Evolutionary conservation across 352 stramenopile species (phyloP).

Genomic region (Elongisporangium senticosum): DNA sequence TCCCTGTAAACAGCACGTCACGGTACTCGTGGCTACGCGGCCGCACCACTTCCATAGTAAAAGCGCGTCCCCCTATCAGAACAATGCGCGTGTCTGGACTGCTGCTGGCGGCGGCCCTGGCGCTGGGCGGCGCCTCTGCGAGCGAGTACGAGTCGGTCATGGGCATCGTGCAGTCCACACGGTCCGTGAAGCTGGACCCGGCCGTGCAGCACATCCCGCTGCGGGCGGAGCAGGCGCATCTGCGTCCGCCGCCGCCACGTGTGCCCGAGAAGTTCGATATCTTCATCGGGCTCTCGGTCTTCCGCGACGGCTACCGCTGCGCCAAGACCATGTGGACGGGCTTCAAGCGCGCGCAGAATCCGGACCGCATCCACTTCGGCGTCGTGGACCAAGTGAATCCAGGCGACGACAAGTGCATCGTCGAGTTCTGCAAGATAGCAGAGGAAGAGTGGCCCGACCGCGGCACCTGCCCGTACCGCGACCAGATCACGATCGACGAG

Average conservation of each 20-base stretch:
- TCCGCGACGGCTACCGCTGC: conserved; percentile 76
- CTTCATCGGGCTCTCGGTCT: conserved; percentile 77
- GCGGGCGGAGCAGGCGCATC: conserved; percentile 15
- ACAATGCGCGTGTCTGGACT: background rate
- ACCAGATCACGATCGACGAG: conserved; percentile 72
- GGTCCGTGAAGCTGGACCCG: conserved; percentile 53
- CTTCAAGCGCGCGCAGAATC: conserved; percentile 61
- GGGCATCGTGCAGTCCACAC: conserved; percentile 52
- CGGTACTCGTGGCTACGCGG: background rate
- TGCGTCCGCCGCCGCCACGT: conserved; percentile 53
- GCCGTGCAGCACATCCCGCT: conserved; percentile 74
- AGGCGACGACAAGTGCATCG: conserved; percentile 59
- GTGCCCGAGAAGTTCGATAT: conserved; percentile 49
- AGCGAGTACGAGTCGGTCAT: conserved; percentile 31
- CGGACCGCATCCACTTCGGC: conserved; percentile 71
- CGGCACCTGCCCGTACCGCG: conserved; percentile 56
- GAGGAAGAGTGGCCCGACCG: conserved; percentile 55
- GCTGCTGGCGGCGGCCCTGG: conserved; percentile 9
- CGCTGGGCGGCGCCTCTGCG: conserved; percentile 7
- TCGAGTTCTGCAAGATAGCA: conserved; percentile 78
- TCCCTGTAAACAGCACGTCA: background rate
- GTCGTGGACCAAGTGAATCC: conserved; percentile 81
- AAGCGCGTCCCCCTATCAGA: background rate
- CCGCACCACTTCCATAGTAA: background rate
- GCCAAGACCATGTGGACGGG: conserved; percentile 79